These are phyloP conservation scores for Guyanaporus albipodus DNA, from an alignment of 768 basidiomycete species.

Conservation along the genomic window DNA sequence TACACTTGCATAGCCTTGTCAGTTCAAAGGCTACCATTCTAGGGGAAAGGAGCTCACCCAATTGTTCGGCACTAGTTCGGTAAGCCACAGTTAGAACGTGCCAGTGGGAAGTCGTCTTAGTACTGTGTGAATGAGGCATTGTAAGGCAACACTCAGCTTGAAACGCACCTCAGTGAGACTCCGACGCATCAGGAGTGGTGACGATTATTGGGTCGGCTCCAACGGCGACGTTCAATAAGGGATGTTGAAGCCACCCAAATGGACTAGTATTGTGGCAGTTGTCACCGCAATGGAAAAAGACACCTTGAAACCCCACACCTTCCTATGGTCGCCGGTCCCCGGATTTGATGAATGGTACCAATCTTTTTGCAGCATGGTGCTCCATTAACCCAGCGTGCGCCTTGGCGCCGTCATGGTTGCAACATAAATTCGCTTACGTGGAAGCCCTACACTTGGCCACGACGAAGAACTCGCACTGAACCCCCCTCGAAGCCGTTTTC, in stretches of 20 bases:
- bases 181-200: neutral
- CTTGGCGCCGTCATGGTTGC: neutral
- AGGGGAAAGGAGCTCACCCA: conserved; percentile 5
- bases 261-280: neutral
- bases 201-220: neutral
- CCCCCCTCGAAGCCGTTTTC: neutral
- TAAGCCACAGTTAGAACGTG: conserved; percentile 7
- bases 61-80: conserved; percentile 1
- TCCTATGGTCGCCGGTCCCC: conserved; percentile 16
- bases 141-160: neutral
- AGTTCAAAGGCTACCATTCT: conserved; percentile 1
- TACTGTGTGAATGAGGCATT: neutral
- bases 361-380: neutral
- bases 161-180: neutral
- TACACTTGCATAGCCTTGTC: conserved; percentile 15
- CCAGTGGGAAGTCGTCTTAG: neutral
- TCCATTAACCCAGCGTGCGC: neutral
- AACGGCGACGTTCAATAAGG: conserved; percentile 1
- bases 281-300: neutral
- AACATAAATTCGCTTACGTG: conserved; percentile 9
- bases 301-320: neutral
- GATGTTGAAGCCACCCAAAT: neutral
- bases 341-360: conserved; percentile 2
- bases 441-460: too few relatives aligned
- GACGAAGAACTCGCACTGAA: neutral